Base-by-base conservation (phyloP, 257 asterid species). In the Craterostigma plantagineum region DNA sequence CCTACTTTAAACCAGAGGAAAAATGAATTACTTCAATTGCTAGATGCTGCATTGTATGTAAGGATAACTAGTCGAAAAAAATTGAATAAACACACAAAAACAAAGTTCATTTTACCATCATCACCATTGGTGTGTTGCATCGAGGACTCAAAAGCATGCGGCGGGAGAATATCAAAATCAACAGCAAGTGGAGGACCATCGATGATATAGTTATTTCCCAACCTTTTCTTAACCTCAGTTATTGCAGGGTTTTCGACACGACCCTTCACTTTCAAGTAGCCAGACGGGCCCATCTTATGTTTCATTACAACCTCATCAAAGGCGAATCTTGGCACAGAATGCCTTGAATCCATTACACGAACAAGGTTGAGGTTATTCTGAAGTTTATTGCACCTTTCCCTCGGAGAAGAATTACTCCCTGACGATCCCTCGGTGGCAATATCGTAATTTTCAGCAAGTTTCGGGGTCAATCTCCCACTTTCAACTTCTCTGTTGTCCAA, bases 181-280 rank as follows among this genome's bases (percentile, higher is more conserved):
- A 77, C 71, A 52, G 91, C 79, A 56, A 90, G 91, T 16, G 92
- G 81, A 13, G 98, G 98, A 38, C 98, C 95, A 61, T 79, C 92
- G 56, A 62, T 69, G 45, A 67, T 52, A 48, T 75, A 79, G 50
- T 66, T 72, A 64, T 67, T 70, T 39, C 98, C 95, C 46, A 90
- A 62, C 65, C 79, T 92, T 77, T 71, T 68, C 75, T 72, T 83
- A 39, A 90, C 93, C 12, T 81, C 81, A 42, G 83, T 66, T 63
- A 90, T 65, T 52, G 93, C 91, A 58, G 75, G 45, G 51, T 77
- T 83, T 58, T 83, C 93, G 45, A 65, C 64, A 45, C 58, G 81
- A 30, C 80, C 80, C 79, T 75, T 90, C 60, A 90, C 72, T 72
- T 90, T 90, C 38, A 90, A 69, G 77, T 76, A 90, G 50, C 98